These are phyloP conservation scores for Plasmodium chabaudi DNA, from an alignment of 169 alveolate species.

Conservation along the genomic window DNA sequence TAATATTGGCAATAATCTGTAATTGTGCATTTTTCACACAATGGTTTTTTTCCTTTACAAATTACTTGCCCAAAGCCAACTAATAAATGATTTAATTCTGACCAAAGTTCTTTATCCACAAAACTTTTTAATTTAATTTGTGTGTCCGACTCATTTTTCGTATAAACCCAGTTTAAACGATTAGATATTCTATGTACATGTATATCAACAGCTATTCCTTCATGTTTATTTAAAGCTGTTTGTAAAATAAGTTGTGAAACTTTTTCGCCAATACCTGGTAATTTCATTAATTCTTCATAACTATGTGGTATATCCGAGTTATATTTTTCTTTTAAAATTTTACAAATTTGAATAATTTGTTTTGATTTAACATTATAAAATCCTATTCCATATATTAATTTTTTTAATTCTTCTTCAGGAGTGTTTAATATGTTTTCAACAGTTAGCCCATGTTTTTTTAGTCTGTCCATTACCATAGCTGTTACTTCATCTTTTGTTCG, in stretches of 20 bases:
- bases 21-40: constrained; percentile 51
- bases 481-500: constrained; percentile 91
- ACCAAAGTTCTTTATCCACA: constrained; percentile 92
- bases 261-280: constrained; percentile 97
- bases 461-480: constrained; percentile 86
- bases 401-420: constrained; percentile 86
- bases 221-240: constrained; percentile 86
- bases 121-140: constrained; percentile 89
- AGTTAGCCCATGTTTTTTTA: constrained; percentile 85
- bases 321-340: constrained; percentile 87
- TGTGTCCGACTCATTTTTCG: constrained; percentile 95
- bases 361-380: constrained; percentile 95
- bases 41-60: constrained; percentile 88
- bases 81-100: constrained; percentile 90
- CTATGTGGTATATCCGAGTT: constrained; percentile 93
- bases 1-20: constrained; percentile 47
- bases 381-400: constrained; percentile 92
- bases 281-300: constrained; percentile 87
- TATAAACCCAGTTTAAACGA: constrained; percentile 89
- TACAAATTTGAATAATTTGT: constrained; percentile 90
- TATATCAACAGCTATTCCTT: constrained; percentile 95
- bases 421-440: constrained; percentile 81
- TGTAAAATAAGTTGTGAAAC: constrained; percentile 94
- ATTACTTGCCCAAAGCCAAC: constrained; percentile 98
- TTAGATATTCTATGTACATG: constrained; percentile 94